These are phyloP conservation scores for Colletotrichum liaoningense DNA, from an alignment of 2,329 filamentous ascomycete genomes.

Conservation along the genomic window DNA sequence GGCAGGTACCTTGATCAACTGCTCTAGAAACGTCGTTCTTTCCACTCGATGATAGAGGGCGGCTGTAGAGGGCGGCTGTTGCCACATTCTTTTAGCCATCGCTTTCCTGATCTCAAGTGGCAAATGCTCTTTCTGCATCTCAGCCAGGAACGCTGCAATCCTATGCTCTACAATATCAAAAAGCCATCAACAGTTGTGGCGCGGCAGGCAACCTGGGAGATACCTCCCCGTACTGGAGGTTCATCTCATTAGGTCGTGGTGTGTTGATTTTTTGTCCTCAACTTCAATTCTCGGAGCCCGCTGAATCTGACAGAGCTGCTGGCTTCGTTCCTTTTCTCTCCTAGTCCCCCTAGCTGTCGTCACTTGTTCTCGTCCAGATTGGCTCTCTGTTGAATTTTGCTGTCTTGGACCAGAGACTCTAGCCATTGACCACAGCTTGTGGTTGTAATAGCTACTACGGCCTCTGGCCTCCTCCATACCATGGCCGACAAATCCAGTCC, in stretches of 20 bases:
- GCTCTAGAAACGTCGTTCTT: background rate
- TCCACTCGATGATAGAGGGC: background rate
- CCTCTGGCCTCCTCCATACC: no score
- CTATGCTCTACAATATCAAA: background rate
- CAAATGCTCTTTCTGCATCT: background rate
- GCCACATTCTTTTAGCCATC: background rate
- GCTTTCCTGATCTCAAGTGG: background rate
- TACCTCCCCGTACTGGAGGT: background rate
- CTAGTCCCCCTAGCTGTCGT: background rate
- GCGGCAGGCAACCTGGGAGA: background rate
- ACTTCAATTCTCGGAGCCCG: background rate
- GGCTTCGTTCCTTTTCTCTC: background rate
- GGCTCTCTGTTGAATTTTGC: background rate
- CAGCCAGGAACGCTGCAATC: fast-evolving
- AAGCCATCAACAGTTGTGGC: background rate
- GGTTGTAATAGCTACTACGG: background rate
- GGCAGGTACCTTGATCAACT: background rate
- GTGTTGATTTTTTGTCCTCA: no score
- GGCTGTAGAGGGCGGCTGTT: background rate
- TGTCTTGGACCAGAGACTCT: background rate
- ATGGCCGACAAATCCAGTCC: constrained; percentile 5
- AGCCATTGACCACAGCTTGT: background rate
- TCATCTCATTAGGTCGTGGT: no score
- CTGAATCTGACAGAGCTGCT: background rate
- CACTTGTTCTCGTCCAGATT: background rate